Evolutionary conservation across 1,284 basidiomycete species (phyloP), one percentile per base, ranked within the genome.

Genomic region (Ceratobasidium sp.): DNA sequence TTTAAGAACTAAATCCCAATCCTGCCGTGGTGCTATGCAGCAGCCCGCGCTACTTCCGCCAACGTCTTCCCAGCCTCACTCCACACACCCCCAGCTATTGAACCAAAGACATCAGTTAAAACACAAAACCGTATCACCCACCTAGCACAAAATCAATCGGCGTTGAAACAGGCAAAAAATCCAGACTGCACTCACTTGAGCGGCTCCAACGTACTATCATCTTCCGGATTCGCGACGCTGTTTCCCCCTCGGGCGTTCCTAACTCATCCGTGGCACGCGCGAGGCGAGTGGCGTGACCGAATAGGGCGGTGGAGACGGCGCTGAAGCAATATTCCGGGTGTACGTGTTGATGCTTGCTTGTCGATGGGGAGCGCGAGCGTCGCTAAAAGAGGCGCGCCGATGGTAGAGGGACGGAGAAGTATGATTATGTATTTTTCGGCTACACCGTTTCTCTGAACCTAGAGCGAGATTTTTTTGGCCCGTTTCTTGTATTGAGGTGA

Each of bases 21-120:
- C 0, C 88, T 87, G 75, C 87, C 77, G 74, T 87, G 87, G 73
- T 88, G 87, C 67, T 79, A 77, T 0, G 82, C 79, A 2, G 86
- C 86, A 11, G 81, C 80, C 2, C 83, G 81, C 8, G 86, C 86
- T 7, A 89, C 81, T 4, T 81, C 77, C 7, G 83, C 81, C 15
- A 88, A 82, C 1, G 86, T 86, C 29, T 82, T 79, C 44, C 82
- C 78, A 14, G 87, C 85, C 85, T 88, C 86, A 9, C 75, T 73
- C 89, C 89, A 90, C 24, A 82, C 81, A 0, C 75, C 64, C 1
- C 83, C 85, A 15, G 76, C 67, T 89, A 90, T 91, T 9, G 89
- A 90, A 5, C 79, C 80, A 0, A 89, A 90, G 79, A 90, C 89
- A 79, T 90, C 89, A 56, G 90, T 81, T 31, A 89, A 77, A 90